These are phyloP conservation scores for Ochetophila trinervis DNA, from an alignment of 306 rosid genomes.

Conservation along the genomic window DNA sequence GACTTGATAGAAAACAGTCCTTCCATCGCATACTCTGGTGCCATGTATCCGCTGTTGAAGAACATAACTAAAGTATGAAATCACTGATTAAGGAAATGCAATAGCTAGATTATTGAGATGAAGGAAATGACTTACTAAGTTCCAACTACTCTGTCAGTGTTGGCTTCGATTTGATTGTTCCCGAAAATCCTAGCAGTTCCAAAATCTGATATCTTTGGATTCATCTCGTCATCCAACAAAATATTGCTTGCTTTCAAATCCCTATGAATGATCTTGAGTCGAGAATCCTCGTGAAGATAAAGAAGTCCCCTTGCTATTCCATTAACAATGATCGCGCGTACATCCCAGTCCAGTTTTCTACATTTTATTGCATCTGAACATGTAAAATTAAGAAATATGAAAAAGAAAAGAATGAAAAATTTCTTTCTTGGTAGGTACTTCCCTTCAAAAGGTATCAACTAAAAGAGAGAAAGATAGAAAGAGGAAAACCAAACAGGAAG, in stretches of 20 bases:
- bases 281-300: slow-evolving; percentile 29
- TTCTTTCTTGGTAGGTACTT: not conserved
- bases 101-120: not conserved
- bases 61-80: not conserved
- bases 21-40: slow-evolving; percentile 25
- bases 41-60: slow-evolving; percentile 29
- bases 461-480: not conserved
- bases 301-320: slow-evolving; percentile 21
- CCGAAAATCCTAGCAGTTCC: slow-evolving; percentile 17
- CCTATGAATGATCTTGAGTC: slow-evolving; percentile 3
- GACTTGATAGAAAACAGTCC: slow-evolving; percentile 25
- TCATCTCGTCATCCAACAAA: slow-evolving; percentile 22
- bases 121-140: slow-evolving; percentile 21
- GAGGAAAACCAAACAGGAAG: slow-evolving; percentile 17
- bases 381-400: not conserved
- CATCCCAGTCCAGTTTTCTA: slow-evolving; percentile 4
- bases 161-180: slow-evolving; percentile 11
- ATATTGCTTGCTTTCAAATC: slow-evolving; percentile 21
- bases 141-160: slow-evolving; percentile 13
- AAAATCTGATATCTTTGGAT: slow-evolving; percentile 26
- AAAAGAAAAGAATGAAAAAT: not conserved
- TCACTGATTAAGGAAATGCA: not conserved
- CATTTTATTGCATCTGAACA: slow-evolving; percentile 14
- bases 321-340: slow-evolving; percentile 14
- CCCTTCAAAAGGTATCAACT: not conserved